Base-by-base conservation (phyloP, 768 basidiomycete genomes). In the Rhizopogon vinicolor region DNA sequence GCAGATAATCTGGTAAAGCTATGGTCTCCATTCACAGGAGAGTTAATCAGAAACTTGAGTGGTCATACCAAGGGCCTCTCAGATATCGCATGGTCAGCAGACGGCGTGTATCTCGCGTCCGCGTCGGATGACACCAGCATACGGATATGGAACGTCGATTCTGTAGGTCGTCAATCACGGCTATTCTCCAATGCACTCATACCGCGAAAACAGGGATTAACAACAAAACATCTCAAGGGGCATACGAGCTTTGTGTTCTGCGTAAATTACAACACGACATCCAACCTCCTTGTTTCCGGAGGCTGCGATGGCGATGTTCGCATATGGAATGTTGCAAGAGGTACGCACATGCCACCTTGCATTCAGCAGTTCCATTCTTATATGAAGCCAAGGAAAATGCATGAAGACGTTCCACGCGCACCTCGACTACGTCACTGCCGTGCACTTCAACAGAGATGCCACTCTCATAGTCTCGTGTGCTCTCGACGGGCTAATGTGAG, bases 91-190 rank as follows among this genome's bases (percentile, higher is more conserved):
- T 95, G 94, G 89, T 91, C 93, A 7, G 78, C 86, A 9, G 89
- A 97, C 67, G 88, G 88, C 61, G 73, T 78, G 19, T 85, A 85
- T 70, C 77, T 98, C 28, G 93, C 95, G 0, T 93, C 92, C 29
- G 94, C 91, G 0, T 95, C 92, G 3, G 96, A 98, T 68, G 96
- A 98, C 66, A 85, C 84, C 3, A 93, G 89, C 2, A 82, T 95
- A 61, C 81, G 90, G 33, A 87, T 95, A 74, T 95, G 93, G 93
- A 83, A 88, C 62, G 85, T 93, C 51, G 87, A 91, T 66, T 78
- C 83, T 50, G 89, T 91, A 65, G 58, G 85, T 77, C 3, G 8
- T 13, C 67, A 59, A 52, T 48, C 31, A 43, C 51, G 19, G 56
- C 22, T 51, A 33, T 41, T 16, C 3, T 41, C 19, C 4, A 7